Conservation (phyloP, 345 rosid genomes). For the Stellera chamaejasme region DNA sequence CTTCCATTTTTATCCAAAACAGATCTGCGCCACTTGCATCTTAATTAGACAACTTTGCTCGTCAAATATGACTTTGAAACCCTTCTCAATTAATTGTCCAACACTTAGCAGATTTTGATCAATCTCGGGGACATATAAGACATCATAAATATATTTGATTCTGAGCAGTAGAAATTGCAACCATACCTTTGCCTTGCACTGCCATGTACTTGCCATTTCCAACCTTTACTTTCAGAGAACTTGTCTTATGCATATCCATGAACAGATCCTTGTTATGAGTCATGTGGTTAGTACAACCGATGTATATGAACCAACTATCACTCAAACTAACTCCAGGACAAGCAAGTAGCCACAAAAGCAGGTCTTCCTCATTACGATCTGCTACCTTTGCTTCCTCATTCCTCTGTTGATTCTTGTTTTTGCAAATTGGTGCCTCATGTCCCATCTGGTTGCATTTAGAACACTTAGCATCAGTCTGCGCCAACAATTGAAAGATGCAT, state of each 20-base stretch:
- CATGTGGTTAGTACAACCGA: slow-evolving; percentile 8
- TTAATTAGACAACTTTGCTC: too few relatives aligned
- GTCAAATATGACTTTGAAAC: too few relatives aligned
- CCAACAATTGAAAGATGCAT: too few relatives aligned
- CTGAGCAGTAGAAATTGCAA: too few relatives aligned
- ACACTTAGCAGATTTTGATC: too few relatives aligned
- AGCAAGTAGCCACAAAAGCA: too few relatives aligned
- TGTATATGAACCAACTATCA: background rate
- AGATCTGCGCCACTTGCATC: too few relatives aligned
- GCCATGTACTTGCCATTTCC: background rate
- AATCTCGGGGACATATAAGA: too few relatives aligned
- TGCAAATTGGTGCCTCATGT: background rate
- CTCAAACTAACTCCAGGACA: background rate
- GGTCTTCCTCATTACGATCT: too few relatives aligned
- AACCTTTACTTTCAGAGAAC: background rate
- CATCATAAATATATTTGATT: too few relatives aligned
- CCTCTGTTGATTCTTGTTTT: background rate
- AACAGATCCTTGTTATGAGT: background rate
- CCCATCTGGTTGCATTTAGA: background rate
- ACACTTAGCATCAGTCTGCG: background rate
- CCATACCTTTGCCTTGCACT: background rate
- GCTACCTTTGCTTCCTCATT: background rate
- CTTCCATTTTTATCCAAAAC: too few relatives aligned
- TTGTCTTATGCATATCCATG: background rate
- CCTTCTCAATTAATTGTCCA: too few relatives aligned